These are phyloP conservation scores for Solanum dulcamara DNA, from an alignment of 257 asterid species.

Conservation along the genomic window DNA sequence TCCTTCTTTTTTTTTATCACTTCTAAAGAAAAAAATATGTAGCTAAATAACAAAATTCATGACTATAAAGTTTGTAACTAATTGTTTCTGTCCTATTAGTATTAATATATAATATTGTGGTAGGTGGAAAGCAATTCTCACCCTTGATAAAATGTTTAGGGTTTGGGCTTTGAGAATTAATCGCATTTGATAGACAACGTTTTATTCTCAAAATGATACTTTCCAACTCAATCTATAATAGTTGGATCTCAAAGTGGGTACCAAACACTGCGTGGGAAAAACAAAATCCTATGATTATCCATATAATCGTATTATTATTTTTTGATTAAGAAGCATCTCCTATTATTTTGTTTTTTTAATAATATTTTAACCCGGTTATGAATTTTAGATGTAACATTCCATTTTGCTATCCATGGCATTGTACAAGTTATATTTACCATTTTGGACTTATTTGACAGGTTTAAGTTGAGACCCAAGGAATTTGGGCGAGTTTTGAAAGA, in stretches of 20 bases:
- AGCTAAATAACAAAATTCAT: too few relatives aligned
- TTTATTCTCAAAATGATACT: too few relatives aligned
- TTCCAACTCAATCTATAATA: too few relatives aligned
- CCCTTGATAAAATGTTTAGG: too few relatives aligned
- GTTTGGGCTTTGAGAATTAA: not conserved
- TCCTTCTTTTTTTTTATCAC: too few relatives aligned
- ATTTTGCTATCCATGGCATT: not conserved
- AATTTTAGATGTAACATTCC: not conserved
- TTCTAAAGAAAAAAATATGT: too few relatives aligned
- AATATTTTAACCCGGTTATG: not conserved
- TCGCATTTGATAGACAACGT: too few relatives aligned
- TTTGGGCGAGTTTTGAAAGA: too few relatives aligned
- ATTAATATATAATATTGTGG: too few relatives aligned
- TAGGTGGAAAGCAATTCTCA: not conserved
- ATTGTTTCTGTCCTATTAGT: too few relatives aligned
- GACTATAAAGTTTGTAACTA: too few relatives aligned
- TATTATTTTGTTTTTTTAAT: not conserved
- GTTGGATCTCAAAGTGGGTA: not conserved
- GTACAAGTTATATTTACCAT: not conserved
- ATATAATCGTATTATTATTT: not conserved
- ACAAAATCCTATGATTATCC: not conserved
- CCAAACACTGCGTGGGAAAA: too few relatives aligned
- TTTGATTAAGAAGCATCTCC: not conserved
- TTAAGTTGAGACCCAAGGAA: not conserved
- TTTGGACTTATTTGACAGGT: not conserved